Percentiles rank a stretch among this genome's conserved stretches.
Evolutionary conservation across 306 rosid species (phyloP).

Genomic region (Macrotyloma uniflorum): DNA sequence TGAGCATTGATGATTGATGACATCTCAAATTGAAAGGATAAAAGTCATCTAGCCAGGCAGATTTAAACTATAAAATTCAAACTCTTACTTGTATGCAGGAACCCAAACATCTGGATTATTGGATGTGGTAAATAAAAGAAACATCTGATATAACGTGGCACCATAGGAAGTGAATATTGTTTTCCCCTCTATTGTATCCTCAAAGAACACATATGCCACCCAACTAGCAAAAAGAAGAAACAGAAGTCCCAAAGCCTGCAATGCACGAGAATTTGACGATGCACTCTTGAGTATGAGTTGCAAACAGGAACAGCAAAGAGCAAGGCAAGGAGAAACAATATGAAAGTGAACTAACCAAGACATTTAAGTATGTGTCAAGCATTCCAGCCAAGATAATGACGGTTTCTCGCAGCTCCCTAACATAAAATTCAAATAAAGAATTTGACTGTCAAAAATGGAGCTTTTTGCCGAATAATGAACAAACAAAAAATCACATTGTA

Average conservation of each 20-base stretch:
- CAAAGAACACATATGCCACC: constrained; percentile 95
- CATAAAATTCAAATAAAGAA: constrained; percentile 39
- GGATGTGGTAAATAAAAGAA: constrained; percentile 85
- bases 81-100: constrained; percentile 96
- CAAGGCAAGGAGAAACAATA: constrained; percentile 29
- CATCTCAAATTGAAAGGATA: constrained; percentile 34
- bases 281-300: constrained; percentile 1
- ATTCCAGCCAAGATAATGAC: constrained; percentile 79
- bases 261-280: constrained; percentile 33
- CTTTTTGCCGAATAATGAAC: constrained; percentile 15
- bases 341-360: constrained; percentile 73
- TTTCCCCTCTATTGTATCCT: constrained; percentile 88
- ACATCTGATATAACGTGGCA: constrained; percentile 78
- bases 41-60: constrained; percentile 25
- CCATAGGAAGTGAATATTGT: constrained; percentile 80
- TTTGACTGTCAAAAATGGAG: constrained; percentile 29
- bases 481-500: constrained; percentile 11
- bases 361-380: constrained; percentile 84
- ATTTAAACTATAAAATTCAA: constrained; percentile 32
- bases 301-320: constrained; percentile 29
- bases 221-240: constrained; percentile 95
- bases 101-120: constrained; percentile 99
- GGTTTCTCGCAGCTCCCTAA: constrained; percentile 80
- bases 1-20: constrained; percentile 18
- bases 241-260: constrained; percentile 86